Conservation (phyloP, 352 stramenopile species). For the Thraustotheca clavata region DNA sequence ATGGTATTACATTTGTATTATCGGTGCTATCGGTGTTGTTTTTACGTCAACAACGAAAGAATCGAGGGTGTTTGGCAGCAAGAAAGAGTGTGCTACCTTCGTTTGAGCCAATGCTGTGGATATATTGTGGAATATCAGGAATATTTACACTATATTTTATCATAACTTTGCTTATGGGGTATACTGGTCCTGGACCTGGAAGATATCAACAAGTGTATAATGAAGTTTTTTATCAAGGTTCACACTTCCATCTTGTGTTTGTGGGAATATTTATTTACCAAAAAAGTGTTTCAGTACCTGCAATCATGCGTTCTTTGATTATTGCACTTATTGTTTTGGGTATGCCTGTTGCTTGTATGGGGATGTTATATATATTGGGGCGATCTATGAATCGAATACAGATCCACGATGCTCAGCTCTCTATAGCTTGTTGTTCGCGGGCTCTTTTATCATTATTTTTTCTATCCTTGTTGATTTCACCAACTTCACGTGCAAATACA, state of each 20-base stretch:
- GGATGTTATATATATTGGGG: constrained; percentile 23
- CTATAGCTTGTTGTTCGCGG: constrained; percentile 29
- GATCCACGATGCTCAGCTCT: constrained; percentile 24
- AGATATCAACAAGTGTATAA: neutral
- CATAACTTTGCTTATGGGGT: neutral
- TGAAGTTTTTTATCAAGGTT: constrained; percentile 33
- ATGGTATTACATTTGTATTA: constrained; percentile 35
- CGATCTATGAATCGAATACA: neutral
- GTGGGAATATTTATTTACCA: constrained; percentile 57
- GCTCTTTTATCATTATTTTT: constrained; percentile 31
- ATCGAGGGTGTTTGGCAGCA: constrained; percentile 42
- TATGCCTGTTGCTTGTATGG: constrained; percentile 53
- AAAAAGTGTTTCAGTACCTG: constrained; percentile 39
- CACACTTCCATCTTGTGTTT: constrained; percentile 57
- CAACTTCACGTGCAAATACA: constrained; percentile 15
- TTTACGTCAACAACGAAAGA: constrained; percentile 44
- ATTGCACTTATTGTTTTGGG: constrained; percentile 37
- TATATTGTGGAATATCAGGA: constrained; percentile 29
- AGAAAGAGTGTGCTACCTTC: constrained; percentile 56
- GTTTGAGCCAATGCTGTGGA: constrained; percentile 59
- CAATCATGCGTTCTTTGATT: constrained; percentile 34
- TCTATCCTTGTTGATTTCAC: constrained; percentile 27
- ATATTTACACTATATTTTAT: constrained; percentile 1
- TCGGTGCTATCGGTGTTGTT: constrained; percentile 37
- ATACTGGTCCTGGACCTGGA: neutral